Evolutionary conservation across 805 yeast genomes (phyloP).

Genomic region (Saccharomycopsis guyanensis): DNA sequence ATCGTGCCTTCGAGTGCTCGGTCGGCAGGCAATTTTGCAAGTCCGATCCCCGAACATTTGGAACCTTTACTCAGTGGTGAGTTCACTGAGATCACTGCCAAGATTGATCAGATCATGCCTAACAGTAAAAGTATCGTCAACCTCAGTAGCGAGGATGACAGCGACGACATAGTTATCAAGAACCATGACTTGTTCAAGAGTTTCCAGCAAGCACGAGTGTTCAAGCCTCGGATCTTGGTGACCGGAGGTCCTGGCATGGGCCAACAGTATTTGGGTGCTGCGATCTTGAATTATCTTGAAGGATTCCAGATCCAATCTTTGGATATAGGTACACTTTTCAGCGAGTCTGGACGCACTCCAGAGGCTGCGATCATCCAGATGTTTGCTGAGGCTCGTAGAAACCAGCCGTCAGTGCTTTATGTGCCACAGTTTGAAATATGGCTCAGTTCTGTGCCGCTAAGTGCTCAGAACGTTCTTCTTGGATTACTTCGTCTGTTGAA

Average conservation of each 20-base stretch:
- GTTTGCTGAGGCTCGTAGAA: constrained; percentile 80
- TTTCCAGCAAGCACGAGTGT: constrained; percentile 54
- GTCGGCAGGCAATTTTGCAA: constrained; percentile 62
- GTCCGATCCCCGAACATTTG: constrained; percentile 72
- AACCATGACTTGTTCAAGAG: constrained; percentile 52
- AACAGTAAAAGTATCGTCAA: constrained; percentile 34
- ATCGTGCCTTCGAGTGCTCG: constrained; percentile 91
- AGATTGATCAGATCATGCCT: constrained; percentile 57
- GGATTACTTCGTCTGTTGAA: constrained; percentile 61
- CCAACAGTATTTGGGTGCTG: constrained; percentile 76
- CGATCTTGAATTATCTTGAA: constrained; percentile 74
- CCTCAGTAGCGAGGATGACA: constrained; percentile 1
- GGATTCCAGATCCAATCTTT: constrained; percentile 84
- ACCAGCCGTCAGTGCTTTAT: constrained; percentile 78
- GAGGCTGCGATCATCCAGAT: constrained; percentile 80
- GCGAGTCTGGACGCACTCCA: constrained; percentile 73
- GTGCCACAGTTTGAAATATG: constrained; percentile 80
- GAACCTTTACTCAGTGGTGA: constrained; percentile 53
- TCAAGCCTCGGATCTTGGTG: constrained; percentile 73
- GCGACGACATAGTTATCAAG: constrained; percentile 55
- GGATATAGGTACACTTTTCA: constrained; percentile 68
- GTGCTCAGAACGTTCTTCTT: constrained; percentile 65
- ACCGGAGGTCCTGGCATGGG: constrained; percentile 77
- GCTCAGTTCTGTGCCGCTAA: constrained; percentile 56
- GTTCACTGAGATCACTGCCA: constrained; percentile 37